phyloP scores from a whole-genome alignment of 768 basidiomycete genomes.

The Kwoniella newhampshirensis region DNA sequence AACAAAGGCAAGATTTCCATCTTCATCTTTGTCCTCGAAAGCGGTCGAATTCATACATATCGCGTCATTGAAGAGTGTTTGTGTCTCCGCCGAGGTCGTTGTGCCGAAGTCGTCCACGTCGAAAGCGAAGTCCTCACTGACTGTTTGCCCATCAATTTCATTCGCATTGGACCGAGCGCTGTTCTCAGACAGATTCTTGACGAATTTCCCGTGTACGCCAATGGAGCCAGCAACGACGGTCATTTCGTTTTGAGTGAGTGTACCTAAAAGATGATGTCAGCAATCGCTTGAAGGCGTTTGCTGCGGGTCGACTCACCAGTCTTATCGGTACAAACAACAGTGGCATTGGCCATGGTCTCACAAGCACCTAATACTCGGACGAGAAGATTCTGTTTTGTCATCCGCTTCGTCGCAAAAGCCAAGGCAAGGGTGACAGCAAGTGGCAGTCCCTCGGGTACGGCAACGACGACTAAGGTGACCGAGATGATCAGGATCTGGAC shows the following conservation, averaged over 20 bases:
- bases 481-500: constrained; percentile 91
- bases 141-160: constrained; percentile 54
- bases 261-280: constrained; percentile 71
- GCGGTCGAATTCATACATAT: constrained; percentile 93
- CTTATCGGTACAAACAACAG: constrained; percentile 63
- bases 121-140: constrained; percentile 72
- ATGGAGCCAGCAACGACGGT: constrained; percentile 92
- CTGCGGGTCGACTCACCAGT: constrained; percentile 29
- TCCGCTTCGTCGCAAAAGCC: constrained; percentile 96
- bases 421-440: constrained; percentile 94
- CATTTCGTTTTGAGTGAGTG: constrained; percentile 93
- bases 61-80: constrained; percentile 72
- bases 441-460: constrained; percentile 89
- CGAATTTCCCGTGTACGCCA: constrained; percentile 93
- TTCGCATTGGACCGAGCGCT: constrained; percentile 69
- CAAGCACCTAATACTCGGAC: constrained; percentile 95
- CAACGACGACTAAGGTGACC: constrained; percentile 85
- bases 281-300: constrained; percentile 54
- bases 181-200: constrained; percentile 72
- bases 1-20: constrained; percentile 65
- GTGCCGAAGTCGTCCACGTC: constrained; percentile 71
- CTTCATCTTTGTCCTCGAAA: constrained; percentile 72
- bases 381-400: constrained; percentile 91
- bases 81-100: constrained; percentile 64
- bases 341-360: constrained; percentile 98